Conservation (phyloP, 192 early-diverging fungal genomes). For the Coemansia asiatica region DNA sequence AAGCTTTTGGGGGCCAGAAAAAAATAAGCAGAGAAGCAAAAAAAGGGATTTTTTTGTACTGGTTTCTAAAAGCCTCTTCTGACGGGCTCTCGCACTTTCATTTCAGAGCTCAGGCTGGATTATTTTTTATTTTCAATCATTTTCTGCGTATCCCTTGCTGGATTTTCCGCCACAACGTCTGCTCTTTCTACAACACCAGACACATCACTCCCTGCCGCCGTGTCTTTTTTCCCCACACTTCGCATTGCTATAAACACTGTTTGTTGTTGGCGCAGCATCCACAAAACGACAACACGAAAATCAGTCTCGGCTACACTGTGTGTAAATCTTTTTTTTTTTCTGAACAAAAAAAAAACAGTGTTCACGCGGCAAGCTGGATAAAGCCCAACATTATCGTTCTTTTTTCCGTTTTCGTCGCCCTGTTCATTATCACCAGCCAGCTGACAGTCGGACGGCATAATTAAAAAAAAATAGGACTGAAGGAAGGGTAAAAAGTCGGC, state of each 20-base stretch:
- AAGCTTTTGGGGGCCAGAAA: neutral
- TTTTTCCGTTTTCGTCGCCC: slow-evolving; percentile 4
- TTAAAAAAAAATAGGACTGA: slow-evolving; percentile 2
- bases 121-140: neutral
- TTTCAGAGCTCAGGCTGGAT: neutral
- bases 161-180: slow-evolving; percentile 10
- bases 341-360: slow-evolving; percentile 1
- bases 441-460: slow-evolving; percentile 12
- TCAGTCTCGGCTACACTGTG: slow-evolving; percentile 11
- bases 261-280: slow-evolving; percentile 1
- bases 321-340: slow-evolving; percentile 2
- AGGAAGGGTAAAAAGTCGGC: neutral
- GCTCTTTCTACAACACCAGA: neutral
- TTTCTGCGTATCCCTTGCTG: slow-evolving; percentile 4
- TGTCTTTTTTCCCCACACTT: slow-evolving; percentile 1
- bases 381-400: slow-evolving; percentile 8
- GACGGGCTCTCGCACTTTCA: neutral
- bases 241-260: slow-evolving; percentile 1
- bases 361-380: slow-evolving; percentile 4
- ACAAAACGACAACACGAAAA: slow-evolving; percentile 9
- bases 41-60: neutral
- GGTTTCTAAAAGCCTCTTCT: neutral
- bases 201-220: neutral
- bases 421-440: slow-evolving; percentile 1
- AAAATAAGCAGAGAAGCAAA: neutral